Conservation (phyloP, 2,329 filamentous ascomycete species). For the Eutypa lata region DNA sequence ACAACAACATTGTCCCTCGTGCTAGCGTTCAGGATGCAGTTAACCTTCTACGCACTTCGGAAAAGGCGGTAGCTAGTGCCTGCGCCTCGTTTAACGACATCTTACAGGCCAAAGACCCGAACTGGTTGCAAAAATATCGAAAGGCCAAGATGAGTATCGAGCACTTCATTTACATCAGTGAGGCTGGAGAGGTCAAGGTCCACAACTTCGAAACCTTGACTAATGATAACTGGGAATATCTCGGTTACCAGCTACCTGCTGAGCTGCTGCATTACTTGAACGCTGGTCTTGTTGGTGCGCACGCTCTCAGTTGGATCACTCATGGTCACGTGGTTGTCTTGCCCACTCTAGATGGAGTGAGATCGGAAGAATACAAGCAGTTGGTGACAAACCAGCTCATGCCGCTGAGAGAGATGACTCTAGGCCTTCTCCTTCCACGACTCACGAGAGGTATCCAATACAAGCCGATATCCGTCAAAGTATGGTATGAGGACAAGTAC, state of each 20-base stretch:
- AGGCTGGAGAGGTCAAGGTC: constrained; percentile 73
- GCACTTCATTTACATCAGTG: constrained; percentile 79
- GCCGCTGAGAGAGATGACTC: constrained; percentile 70
- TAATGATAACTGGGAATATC: constrained; percentile 81
- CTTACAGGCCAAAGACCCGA: constrained; percentile 63
- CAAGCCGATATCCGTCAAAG: constrained; percentile 72
- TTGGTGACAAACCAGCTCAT: constrained; percentile 74
- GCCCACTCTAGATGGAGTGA: constrained; percentile 82
- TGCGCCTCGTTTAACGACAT: constrained; percentile 81
- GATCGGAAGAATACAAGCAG: constrained; percentile 75
- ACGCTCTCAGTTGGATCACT: constrained; percentile 78
- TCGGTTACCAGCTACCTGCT: constrained; percentile 83
- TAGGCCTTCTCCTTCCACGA: constrained; percentile 74
- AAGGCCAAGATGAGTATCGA: constrained; percentile 82
- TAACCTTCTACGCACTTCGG: constrained; percentile 68
- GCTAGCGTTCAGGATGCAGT: constrained; percentile 72
- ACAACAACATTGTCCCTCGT: constrained; percentile 49
- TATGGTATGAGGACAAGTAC: constrained; percentile 78
- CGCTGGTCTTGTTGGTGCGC: constrained; percentile 73
- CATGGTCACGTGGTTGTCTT: constrained; percentile 74
- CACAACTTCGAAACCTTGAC: constrained; percentile 72
- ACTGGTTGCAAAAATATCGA: constrained; percentile 83
- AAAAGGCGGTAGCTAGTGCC: constrained; percentile 68
- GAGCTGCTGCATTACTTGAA: constrained; percentile 91
- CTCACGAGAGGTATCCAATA: constrained; percentile 81